These are phyloP conservation scores for Psilocybe tampanensis DNA, from an alignment of 768 basidiomycete genomes.

Conservation along the genomic window DNA sequence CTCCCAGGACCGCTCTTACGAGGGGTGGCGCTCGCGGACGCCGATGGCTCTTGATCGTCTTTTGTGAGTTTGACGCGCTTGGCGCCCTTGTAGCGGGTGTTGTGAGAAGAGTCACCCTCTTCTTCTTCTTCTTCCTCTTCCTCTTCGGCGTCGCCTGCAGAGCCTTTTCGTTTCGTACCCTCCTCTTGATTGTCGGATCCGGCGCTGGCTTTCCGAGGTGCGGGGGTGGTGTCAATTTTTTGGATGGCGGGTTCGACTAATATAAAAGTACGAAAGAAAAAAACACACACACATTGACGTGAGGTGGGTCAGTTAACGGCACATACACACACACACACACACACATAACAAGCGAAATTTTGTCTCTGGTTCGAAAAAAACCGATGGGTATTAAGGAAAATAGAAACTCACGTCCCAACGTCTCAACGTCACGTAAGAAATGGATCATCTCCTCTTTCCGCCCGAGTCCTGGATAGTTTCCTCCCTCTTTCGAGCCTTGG, in stretches of 20 bases:
- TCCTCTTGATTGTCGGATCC: constrained; percentile 1
- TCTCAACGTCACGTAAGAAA: constrained; percentile 24
- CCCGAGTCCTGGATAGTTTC: constrained; percentile 3
- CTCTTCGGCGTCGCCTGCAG: constrained; percentile 8
- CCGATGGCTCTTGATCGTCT: constrained; percentile 2
- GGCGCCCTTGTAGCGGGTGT: constrained; percentile 27
- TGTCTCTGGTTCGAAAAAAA: not conserved
- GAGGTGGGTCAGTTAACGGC: not conserved
- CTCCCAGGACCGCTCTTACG: constrained; percentile 6
- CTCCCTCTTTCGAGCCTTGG: constrained; percentile 15
- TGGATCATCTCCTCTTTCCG: constrained; percentile 29
- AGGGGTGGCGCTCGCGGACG: not conserved
- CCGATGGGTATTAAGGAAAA: not conserved
- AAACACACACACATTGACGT: too few species aligned
- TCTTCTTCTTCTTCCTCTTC: constrained; percentile 12
- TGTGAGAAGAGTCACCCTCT: constrained; percentile 14
- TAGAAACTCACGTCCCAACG: constrained; percentile 22
- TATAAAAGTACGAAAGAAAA: too few species aligned
- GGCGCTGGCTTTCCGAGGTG: constrained; percentile 4
- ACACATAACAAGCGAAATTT: too few species aligned
- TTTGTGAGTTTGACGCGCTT: constrained; percentile 26
- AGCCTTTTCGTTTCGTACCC: constrained; percentile 6
- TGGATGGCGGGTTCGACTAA: constrained; percentile 19
- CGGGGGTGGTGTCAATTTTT: not conserved
- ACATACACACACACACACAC: not conserved